Conservation (phyloP, 2,329 filamentous ascomycete species). For the Penicillium sp. region DNA sequence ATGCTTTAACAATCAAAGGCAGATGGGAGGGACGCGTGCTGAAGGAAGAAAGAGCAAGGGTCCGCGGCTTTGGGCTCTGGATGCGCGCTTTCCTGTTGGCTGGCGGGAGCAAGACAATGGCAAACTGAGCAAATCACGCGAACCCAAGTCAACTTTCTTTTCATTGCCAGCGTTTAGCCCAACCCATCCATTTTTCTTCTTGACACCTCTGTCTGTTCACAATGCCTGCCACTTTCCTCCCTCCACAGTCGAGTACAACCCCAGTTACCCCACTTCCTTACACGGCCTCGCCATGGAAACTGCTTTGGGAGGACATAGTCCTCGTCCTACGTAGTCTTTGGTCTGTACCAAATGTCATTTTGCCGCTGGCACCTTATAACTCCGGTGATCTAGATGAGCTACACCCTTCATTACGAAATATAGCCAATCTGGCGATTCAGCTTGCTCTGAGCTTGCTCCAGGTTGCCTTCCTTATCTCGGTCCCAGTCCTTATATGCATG, state of each 20-base stretch:
- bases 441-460: conserved; percentile 64
- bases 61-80: neutral
- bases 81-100: neutral
- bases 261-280: conserved; percentile 37
- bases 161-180: neutral
- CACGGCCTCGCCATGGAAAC: conserved; percentile 44
- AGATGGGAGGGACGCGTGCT: neutral
- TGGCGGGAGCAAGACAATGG: neutral
- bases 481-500: conserved; percentile 60
- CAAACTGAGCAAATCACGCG: conserved; percentile 13
- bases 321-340: conserved; percentile 40
- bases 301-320: conserved; percentile 47
- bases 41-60: neutral
- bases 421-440: conserved; percentile 64
- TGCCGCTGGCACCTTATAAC: conserved; percentile 59
- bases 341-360: conserved; percentile 63
- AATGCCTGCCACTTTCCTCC: conserved; percentile 16
- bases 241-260: conserved; percentile 15
- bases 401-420: conserved; percentile 61
- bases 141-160: neutral
- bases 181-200: neutral
- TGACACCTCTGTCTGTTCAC: neutral
- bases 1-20: neutral
- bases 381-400: conserved; percentile 67
- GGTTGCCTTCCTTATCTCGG: conserved; percentile 61